These are phyloP conservation scores for Onygenales sp. DNA, from an alignment of 2,329 filamentous ascomycete genomes.

Conservation along the genomic window DNA sequence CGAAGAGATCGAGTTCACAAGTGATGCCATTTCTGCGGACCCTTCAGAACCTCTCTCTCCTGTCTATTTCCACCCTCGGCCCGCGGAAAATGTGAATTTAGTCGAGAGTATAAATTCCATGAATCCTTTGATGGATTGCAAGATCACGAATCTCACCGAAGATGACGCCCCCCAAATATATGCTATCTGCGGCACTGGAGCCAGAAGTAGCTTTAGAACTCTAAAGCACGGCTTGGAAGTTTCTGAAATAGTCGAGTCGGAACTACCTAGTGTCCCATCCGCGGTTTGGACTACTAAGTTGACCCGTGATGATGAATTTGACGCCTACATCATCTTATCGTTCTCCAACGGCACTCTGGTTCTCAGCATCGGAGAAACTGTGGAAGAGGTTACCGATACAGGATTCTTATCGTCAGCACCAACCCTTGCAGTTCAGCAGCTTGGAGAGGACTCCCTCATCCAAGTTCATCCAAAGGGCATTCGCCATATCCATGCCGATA, in stretches of 20 bases:
- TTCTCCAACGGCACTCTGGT: constrained; percentile 86
- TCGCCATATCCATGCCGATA: constrained; percentile 69
- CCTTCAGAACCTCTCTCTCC: constrained; percentile 62
- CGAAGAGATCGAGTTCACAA: constrained; percentile 75
- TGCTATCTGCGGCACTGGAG: constrained; percentile 78
- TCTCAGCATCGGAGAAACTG: constrained; percentile 89
- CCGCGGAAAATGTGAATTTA: constrained; percentile 69
- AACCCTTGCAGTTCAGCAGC: constrained; percentile 84
- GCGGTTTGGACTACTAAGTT: constrained; percentile 95
- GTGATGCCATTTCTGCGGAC: constrained; percentile 72
- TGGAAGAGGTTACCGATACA: constrained; percentile 89
- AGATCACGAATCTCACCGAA: constrained; percentile 79
- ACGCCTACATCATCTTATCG: constrained; percentile 92
- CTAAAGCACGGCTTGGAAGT: constrained; percentile 90
- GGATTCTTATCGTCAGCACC: constrained; percentile 83
- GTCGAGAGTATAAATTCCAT: constrained; percentile 80
- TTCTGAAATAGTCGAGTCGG: constrained; percentile 89
- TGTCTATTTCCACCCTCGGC: constrained; percentile 74
- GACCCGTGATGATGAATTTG: constrained; percentile 68
- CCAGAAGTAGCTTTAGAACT: constrained; percentile 80
- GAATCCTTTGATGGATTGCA: constrained; percentile 85
- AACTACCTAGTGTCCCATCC: constrained; percentile 76
- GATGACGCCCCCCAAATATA: constrained; percentile 98
- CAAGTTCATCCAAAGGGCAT: constrained; percentile 97
- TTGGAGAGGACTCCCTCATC: constrained; percentile 84